Percentiles rank a stretch among this genome's conserved stretches.
Evolutionary conservation across 208 protist species (phyloP).

Genomic region (Trichomonas tenax): DNA sequence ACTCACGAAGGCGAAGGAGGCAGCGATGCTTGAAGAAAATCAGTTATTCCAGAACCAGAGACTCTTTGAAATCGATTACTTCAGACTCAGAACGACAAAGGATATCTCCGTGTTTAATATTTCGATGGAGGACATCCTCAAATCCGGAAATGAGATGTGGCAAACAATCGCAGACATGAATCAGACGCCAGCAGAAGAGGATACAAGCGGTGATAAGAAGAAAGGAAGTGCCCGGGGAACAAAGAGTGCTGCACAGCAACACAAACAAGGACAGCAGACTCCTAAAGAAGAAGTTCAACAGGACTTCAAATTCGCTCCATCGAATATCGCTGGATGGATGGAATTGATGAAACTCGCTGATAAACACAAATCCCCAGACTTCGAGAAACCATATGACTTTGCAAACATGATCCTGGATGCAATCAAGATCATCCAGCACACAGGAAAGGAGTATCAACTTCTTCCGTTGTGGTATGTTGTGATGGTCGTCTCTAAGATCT

Average conservation of each 20-base stretch:
- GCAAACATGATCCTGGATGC: neutral
- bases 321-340: neutral
- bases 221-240: neutral
- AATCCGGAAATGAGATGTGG: neutral
- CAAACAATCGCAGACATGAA: neutral
- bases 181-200: neutral
- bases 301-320: neutral
- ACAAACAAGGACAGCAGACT: neutral
- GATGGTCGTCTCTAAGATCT: neutral
- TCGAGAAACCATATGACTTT: neutral
- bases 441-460: neutral
- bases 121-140: neutral
- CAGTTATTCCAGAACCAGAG: neutral
- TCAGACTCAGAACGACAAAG: neutral
- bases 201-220: neutral
- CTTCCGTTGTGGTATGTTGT: neutral
- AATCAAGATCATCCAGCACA: neutral
- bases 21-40: neutral
- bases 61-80: neutral
- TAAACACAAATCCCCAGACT: neutral
- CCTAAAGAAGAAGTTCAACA: neutral
- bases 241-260: neutral
- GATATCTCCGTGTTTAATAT: neutral
- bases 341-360: neutral
- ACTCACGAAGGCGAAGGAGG: neutral